Evolutionary conservation across 768 basidiomycete genomes (phyloP), one percentile per base, ranked within the genome.

Genomic region (Suillus paluster): DNA sequence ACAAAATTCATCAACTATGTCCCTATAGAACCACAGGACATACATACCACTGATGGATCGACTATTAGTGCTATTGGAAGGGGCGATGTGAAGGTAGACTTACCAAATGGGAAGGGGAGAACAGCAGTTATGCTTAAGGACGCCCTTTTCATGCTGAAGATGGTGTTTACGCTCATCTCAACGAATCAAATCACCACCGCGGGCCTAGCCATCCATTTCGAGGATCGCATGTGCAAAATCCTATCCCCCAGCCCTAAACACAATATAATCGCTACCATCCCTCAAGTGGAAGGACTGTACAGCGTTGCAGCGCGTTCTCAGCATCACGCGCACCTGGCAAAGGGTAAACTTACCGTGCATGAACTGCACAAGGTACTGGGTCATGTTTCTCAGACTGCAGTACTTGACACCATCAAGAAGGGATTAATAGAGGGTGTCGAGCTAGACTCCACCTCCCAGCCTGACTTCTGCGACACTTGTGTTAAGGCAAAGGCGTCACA

Each of bases 341-440:
- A 41, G 17, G 5, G 15, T 4, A 41, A 17, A 6, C 15, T 41
- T 2, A 41, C 39, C 5, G 5, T 41, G 5, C 15, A 17, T 17
- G 17, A 41, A 5, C 6, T 6, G 5, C 39, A 41, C 7, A 5
- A 17, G 1, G 39, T 15, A 0, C 39, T 41, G 1, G 15, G 39
- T 1, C 39, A 41, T 17, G 6, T 41, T 8, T 38, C 61, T 1
- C 45, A 44, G n/a, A 6, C 52, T 2, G 55, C 48, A 2, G 19
- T 46, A 5, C 63, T 56, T 27, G 34, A n/a, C 10, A 27, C 60
- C 46, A 27, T 63, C 17, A 14, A 17, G 23, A 54, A 58, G 33
- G 62, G 57, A 25, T 44, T 67, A 36, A 64, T 77, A 23, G 61
- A 57, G 10, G 75, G 76, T 4, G 59, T 77, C 5, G 67, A 72